These are phyloP conservation scores for Didymella lethalis DNA, from an alignment of 2,329 filamentous ascomycete genomes.

Conservation along the genomic window DNA sequence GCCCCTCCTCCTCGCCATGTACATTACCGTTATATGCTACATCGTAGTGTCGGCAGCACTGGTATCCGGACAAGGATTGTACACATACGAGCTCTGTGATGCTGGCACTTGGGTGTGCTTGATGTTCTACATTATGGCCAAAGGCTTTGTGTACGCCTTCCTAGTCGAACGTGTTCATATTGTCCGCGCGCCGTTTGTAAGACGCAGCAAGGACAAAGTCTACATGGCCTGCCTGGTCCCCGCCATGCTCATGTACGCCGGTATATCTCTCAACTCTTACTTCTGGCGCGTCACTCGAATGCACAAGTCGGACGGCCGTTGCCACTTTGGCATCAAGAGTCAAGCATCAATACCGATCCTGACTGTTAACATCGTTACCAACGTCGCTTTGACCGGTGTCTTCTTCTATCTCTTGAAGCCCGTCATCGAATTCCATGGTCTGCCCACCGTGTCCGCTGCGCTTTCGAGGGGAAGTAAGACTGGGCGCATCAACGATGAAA, in stretches of 20 bases:
- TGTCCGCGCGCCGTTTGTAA: conserved; percentile 42
- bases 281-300: conserved; percentile 43
- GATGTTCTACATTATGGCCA: conserved; percentile 47
- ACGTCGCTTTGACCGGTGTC: conserved; percentile 46
- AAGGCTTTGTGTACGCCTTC: conserved; percentile 48
- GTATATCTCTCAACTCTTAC: conserved; percentile 37
- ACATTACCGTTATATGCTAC: conserved; percentile 30
- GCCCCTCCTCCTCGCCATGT: conserved; percentile 27
- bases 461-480: conserved; percentile 7
- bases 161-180: conserved; percentile 52
- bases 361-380: conserved; percentile 46
- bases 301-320: conserved; percentile 37
- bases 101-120: conserved; percentile 50
- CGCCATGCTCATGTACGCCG: conserved; percentile 31
- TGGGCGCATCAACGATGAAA: neutral
- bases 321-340: conserved; percentile 48
- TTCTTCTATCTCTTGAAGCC: conserved; percentile 49
- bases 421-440: conserved; percentile 20
- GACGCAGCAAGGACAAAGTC: conserved; percentile 44
- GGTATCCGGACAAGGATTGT: conserved; percentile 41
- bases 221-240: conserved; percentile 42
- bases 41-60: conserved; percentile 33
- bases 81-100: conserved; percentile 35
- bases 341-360: conserved; percentile 47
- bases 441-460: conserved; percentile 5